Percentiles rank a stretch among this genome's conserved stretches.
phyloP scores from a whole-genome alignment of 441 rosid genomes.

The Eruca vesicaria region DNA sequence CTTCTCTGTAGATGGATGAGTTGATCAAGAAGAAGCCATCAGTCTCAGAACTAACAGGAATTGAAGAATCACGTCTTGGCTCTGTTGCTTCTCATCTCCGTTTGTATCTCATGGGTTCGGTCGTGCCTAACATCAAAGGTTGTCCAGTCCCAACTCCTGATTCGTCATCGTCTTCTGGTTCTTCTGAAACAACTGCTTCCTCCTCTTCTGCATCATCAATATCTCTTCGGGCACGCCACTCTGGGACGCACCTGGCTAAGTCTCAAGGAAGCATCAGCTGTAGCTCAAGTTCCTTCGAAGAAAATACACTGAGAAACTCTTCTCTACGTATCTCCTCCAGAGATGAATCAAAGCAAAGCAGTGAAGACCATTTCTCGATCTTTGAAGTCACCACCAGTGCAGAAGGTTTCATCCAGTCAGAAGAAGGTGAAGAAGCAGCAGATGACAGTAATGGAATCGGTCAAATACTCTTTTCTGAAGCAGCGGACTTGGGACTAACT shows the following conservation, averaged over 20 bases:
- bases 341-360: slow-evolving; percentile 64
- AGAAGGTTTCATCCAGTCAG: slow-evolving; percentile 33
- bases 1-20: slow-evolving; percentile 65
- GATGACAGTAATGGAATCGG: slow-evolving; percentile 30
- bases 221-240: slow-evolving; percentile 47
- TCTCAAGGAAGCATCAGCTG: slow-evolving; percentile 79
- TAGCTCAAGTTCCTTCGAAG: slow-evolving; percentile 77
- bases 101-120: slow-evolving; percentile 72
- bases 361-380: slow-evolving; percentile 51
- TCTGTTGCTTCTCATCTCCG: slow-evolving; percentile 85
- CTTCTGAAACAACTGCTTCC: slow-evolving; percentile 28
- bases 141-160: slow-evolving; percentile 25
- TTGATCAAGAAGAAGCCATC: slow-evolving; percentile 81
- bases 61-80: slow-evolving; percentile 76
- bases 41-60: slow-evolving; percentile 84
- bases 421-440: slow-evolving; percentile 39
- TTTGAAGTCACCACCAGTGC: slow-evolving; percentile 43
- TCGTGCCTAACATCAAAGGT: slow-evolving; percentile 38
- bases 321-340: slow-evolving; percentile 51
- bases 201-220: slow-evolving; percentile 35
- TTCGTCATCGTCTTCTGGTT: slow-evolving; percentile 9
- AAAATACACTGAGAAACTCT: slow-evolving; percentile 53
- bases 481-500: neutral
- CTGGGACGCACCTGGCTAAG: slow-evolving; percentile 47
- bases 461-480: slow-evolving; percentile 3